Evolutionary conservation across 805 yeast species (phyloP), one percentile per base, ranked within the genome.

Genomic region (Saccharomycopsis oosterbeekiorum): DNA sequence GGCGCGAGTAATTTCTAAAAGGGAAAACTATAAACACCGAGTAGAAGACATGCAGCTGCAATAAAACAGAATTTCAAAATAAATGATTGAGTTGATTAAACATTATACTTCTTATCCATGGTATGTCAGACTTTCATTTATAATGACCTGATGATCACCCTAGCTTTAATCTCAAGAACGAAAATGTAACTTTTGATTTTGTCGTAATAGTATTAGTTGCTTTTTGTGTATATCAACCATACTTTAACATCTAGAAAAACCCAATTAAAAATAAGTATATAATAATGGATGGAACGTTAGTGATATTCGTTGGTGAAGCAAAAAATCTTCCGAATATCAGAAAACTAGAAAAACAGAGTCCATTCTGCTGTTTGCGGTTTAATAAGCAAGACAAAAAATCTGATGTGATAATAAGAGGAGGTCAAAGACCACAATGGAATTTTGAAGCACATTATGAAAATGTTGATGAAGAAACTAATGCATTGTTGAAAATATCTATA

Each of bases 391-490:
- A 96, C 9, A 84, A 88, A 65, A 84, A 86, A 68, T 89, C 97
- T 0, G 85, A 84, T 39, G 80, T 89, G 0, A 84, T 88, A 62
- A 80, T 83, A 58, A 76, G 98, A 66, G 99, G 97, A 0, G 99
- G 99, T 1, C 99, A 94, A 70, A 87, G 89, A 4, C 99, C 99
- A 0, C 81, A 78, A 24, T 94, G 97, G 89, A 85, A 89, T 63
- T 84, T 84, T 63, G 90, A 88, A 65, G 76, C 87, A 60, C 76
- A 89, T 66, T 89, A 88, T 68, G 80, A 80, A 47, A 75, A 89
- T 34, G 78, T 84, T 1, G 80, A 88, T 12, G 87, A 85, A 47
- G 87, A 84, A 47, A 77, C 85, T 34, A 83, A 80, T 58, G 86
- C 90, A 1, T 63, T 78, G 0, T 71, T 94, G 74, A 83, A 83